Conservation (phyloP, 805 yeast genomes). For the Candida pini region DNA sequence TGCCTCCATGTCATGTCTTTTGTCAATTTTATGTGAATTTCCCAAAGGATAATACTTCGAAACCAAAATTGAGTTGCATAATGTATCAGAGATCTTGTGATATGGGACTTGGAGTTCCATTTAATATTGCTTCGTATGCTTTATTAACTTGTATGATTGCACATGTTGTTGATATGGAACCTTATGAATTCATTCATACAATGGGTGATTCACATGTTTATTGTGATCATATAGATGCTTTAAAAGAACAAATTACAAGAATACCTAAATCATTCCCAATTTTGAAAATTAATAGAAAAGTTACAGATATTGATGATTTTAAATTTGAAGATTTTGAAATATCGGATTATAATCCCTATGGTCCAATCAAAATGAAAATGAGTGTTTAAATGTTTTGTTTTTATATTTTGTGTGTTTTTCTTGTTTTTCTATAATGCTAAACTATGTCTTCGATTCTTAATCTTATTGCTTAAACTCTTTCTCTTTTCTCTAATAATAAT, state of each 20-base stretch:
- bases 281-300: conserved; percentile 60
- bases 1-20: conserved; percentile 97
- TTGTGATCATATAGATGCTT: conserved; percentile 87
- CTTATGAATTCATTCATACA: conserved; percentile 93
- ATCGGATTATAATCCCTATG: conserved; percentile 72
- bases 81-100: conserved; percentile 98
- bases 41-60: conserved; percentile 46
- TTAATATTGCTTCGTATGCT: conserved; percentile 95
- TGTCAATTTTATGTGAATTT: conserved; percentile 91
- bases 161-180: conserved; percentile 87
- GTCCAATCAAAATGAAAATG: conserved; percentile 91
- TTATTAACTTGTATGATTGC: conserved; percentile 92
- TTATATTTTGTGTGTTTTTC: not conserved
- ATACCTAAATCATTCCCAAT: conserved; percentile 78
- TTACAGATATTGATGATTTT: conserved; percentile 79
- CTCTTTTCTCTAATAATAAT: conserved; percentile 8
- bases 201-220: conserved; percentile 97
- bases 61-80: conserved; percentile 76
- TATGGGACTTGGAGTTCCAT: conserved; percentile 99
- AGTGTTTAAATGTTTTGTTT: conserved; percentile 56
- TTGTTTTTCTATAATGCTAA: not conserved
- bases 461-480: conserved; percentile 6
- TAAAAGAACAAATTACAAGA: conserved; percentile 73
- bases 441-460: conserved; percentile 12
- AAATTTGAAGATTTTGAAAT: conserved; percentile 83